A percentile compares a stretch with the other conserved stretches of the same genome.
phyloP scores from a whole-genome alignment of 2,329 filamentous ascomycete species.

The Ceratocystis ficicola region DNA sequence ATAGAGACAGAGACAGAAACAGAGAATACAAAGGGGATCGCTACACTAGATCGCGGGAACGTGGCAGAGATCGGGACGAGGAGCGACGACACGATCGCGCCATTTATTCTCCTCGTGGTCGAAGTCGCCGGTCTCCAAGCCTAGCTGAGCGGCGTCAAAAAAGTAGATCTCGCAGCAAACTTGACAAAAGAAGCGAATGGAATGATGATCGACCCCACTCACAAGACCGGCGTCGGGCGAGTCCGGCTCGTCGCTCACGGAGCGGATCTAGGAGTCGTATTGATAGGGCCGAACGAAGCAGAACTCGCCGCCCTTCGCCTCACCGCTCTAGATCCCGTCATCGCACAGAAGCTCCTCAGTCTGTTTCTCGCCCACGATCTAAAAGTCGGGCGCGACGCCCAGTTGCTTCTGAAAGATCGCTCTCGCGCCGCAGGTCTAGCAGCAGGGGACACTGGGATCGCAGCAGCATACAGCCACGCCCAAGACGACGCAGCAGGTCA shows the following conservation, averaged over 20 bases:
- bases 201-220: conserved; percentile 23
- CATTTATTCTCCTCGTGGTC: conserved; percentile 32
- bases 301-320: conserved; percentile 26
- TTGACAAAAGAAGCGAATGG: conserved; percentile 30
- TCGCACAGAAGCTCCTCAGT: conserved; percentile 19
- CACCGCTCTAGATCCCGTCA: conserved; percentile 24
- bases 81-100: conserved; percentile 29
- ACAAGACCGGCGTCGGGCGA: conserved; percentile 28
- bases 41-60: conserved; percentile 9
- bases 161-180: conserved; percentile 2
- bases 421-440: conserved; percentile 4
- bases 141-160: conserved; percentile 27
- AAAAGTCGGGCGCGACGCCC: conserved; percentile 17
- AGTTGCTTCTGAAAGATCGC: conserved; percentile 23
- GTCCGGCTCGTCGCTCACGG: conserved; percentile 26
- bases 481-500: conserved; percentile 35
- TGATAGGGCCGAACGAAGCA: conserved; percentile 28
- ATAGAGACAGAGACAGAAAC: not conserved
- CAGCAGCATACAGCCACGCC: conserved; percentile 29
- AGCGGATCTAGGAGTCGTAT: conserved; percentile 27
- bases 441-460: conserved; percentile 24
- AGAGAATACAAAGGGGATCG: conserved; percentile 3
- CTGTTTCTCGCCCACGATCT: conserved; percentile 16
- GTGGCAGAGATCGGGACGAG: not conserved
- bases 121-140: conserved; percentile 27